phyloP scores from a whole-genome alignment of 306 rosid species.

The Prunus mira region DNA sequence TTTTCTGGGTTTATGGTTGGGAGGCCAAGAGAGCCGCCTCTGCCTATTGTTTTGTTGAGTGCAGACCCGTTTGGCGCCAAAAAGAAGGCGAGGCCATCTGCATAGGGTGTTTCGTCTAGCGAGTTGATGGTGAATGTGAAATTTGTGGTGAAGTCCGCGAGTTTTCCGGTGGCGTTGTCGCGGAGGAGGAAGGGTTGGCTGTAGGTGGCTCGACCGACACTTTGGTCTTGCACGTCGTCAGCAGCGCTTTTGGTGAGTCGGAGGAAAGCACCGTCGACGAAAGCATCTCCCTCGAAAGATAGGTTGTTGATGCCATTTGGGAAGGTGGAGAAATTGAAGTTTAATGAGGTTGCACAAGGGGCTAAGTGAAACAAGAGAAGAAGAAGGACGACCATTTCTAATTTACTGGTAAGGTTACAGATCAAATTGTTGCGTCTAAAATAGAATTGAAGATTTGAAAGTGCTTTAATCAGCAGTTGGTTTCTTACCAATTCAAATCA shows the following conservation, averaged over 20 bases:
- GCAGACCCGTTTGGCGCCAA: slow-evolving; percentile 23
- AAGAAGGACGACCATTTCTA: background rate
- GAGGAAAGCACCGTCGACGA: background rate
- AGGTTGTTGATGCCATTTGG: background rate
- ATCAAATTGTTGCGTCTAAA: background rate
- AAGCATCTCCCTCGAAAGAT: background rate
- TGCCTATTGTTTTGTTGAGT: background rate
- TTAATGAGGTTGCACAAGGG: background rate
- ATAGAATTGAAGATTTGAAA: slow-evolving; percentile 6
- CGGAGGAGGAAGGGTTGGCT: slow-evolving; percentile 18
- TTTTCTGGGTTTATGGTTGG: background rate
- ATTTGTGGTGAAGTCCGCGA: slow-evolving; percentile 36
- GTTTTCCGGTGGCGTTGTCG: slow-evolving; percentile 20
- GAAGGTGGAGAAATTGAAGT: slow-evolving; percentile 4
- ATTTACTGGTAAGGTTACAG: background rate
- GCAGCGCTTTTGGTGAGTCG: background rate
- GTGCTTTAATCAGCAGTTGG: background rate
- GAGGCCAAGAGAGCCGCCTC: slow-evolving; percentile 39
- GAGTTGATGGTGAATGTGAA: slow-evolving; percentile 30
- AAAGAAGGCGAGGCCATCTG: slow-evolving; percentile 42
- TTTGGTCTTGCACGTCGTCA: fast-evolving
- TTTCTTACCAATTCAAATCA: too few species aligned
- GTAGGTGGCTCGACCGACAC: background rate
- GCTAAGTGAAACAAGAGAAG: background rate
- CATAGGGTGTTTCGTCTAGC: fast-evolving